Evolutionary conservation across 2,329 filamentous ascomycete species (phyloP).

Genomic region (Balansia obtecta): DNA sequence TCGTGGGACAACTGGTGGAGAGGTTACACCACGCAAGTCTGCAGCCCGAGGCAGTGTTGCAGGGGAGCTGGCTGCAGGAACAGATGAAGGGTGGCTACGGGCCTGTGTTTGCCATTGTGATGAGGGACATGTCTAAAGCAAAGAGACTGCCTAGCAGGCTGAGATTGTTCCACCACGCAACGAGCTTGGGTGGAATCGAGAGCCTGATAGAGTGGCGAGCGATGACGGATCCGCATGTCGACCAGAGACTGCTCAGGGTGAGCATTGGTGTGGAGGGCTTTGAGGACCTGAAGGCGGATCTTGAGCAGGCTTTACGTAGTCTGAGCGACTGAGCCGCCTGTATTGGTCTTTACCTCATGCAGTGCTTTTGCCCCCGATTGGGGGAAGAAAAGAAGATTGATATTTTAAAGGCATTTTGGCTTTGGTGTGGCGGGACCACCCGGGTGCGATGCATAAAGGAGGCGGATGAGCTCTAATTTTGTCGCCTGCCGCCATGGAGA

Average conservation of each 20-base stretch:
- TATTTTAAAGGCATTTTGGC: too few relatives aligned
- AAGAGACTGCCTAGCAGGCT: slow-evolving; percentile 64
- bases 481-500: too few relatives aligned
- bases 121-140: slow-evolving; percentile 49
- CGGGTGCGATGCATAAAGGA: too few relatives aligned
- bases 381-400: too few relatives aligned
- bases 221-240: slow-evolving; percentile 68
- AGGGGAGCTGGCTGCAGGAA: slow-evolving; percentile 57
- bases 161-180: slow-evolving; percentile 83
- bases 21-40: slow-evolving; percentile 66
- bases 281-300: slow-evolving; percentile 70
- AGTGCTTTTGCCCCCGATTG: too few relatives aligned
- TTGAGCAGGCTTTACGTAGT: slow-evolving; percentile 52
- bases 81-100: slow-evolving; percentile 92
- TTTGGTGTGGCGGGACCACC: too few relatives aligned
- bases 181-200: slow-evolving; percentile 86
- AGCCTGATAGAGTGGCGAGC: slow-evolving; percentile 92
- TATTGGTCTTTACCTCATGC: too few relatives aligned
- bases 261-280: slow-evolving; percentile 80
- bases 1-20: slow-evolving; percentile 41
- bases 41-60: slow-evolving; percentile 48
- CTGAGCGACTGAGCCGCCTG: slow-evolving; percentile 20
- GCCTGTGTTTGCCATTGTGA: slow-evolving; percentile 69
- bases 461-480: too few relatives aligned
- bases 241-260: slow-evolving; percentile 61